These are phyloP conservation scores for Adansonia grandidieri DNA, from an alignment of 441 rosid genomes.

Conservation along the genomic window DNA sequence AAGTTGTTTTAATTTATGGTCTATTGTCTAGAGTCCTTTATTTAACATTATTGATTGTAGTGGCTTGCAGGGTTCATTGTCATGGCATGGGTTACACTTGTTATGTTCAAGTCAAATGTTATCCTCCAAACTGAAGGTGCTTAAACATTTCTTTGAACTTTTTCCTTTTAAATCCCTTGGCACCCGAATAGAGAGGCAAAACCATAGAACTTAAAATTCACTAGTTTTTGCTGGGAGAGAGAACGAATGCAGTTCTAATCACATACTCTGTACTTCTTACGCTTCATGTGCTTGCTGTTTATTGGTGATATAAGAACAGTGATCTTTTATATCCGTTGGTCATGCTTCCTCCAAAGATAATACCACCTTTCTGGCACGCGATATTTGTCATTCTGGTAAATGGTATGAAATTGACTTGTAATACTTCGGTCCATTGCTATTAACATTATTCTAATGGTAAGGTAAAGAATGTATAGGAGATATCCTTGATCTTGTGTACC, in stretches of 20 bases:
- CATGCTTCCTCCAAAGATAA: conserved; percentile 65
- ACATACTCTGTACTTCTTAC: conserved; percentile 45
- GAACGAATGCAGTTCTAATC: conserved; percentile 51
- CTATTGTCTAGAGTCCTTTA: neutral
- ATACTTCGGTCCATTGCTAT: conserved; percentile 11
- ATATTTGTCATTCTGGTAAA: conserved; percentile 60
- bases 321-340: conserved; percentile 57
- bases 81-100: conserved; percentile 59
- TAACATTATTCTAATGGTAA: neutral
- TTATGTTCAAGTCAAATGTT: conserved; percentile 65
- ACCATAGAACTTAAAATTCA: conserved; percentile 5
- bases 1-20: neutral
- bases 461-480: neutral
- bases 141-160: neutral
- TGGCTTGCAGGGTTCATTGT: conserved; percentile 52
- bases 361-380: conserved; percentile 77
- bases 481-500: neutral
- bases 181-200: neutral
- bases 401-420: conserved; percentile 42
- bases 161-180: neutral
- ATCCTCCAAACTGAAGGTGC: conserved; percentile 63
- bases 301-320: conserved; percentile 62
- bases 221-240: conserved; percentile 55
- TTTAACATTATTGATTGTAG: neutral
- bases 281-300: conserved; percentile 54